Base-by-base conservation (phyloP, 108 stramenopile genomes). In the Discostella pseudostelligera region DNA sequence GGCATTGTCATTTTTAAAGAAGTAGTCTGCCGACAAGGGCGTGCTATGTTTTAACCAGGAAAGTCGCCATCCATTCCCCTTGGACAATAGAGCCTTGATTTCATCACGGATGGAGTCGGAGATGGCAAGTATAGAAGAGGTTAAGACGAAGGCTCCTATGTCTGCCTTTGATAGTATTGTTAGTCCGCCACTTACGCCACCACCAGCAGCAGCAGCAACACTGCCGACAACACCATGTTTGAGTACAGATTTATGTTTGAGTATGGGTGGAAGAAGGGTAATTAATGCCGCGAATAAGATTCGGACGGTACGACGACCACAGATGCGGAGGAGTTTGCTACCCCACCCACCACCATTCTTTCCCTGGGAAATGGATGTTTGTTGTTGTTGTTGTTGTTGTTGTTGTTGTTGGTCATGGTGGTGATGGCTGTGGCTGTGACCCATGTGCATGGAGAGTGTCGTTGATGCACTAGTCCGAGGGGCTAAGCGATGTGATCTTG, bases 1-100 rank as follows among this genome's bases (percentile, higher is more conserved):
- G 17, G 87, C 85, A 44, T 79, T 74, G 25, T 80, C 81, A 60
- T 87, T 87, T 58, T 42, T 47, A 25, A 79, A 78, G 54, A 83
- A 54, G 57, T 72, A 78, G 39, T 80, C 80, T 11, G 81, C 69
- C 36, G 76, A 62, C 40, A 69, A 59, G 26, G 83, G 74, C 6
- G 81, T 65, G 22, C 59, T 54, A 48, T 84, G 72, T 37, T 77
- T 71, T 10, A 71, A 20, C 65, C 78, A 69, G 39, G 80, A 81
- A n/a, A 81, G 32, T 57, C 77, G 65, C 72, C 78, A 70, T 32
- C 50, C 44, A n/a, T 78, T 50, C n/a, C 67, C 72, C 47, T 78
- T 80, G 35, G 50, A 21, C 2, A 81, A 49, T 11, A 77, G 19
- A 2, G 45, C 55, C 47, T 83, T 68, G 43, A 67, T 59, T 62